Evolutionary conservation across 1,284 basidiomycete species (phyloP), one percentile per base, ranked within the genome.

Genomic region (Leccinum subatratum): DNA sequence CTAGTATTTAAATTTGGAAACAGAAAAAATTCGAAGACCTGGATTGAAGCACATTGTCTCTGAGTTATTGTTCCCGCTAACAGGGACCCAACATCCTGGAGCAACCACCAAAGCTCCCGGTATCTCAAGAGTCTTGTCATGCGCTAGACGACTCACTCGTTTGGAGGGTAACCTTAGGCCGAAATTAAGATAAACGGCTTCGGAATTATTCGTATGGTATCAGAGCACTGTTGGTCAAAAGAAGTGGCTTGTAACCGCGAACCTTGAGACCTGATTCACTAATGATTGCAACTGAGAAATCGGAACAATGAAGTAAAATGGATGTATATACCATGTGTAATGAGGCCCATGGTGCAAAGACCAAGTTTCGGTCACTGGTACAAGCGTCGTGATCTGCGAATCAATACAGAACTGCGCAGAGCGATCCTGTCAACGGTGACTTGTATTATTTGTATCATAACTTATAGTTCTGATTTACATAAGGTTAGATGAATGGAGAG

Each of bases 341-440:
- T 48, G n/a, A n/a, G 45, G n/a, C 4, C n/a, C n/a, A 51, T 6
- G 12, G 12, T 22, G 48, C 11, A 11, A 22, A 51, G 12, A 22
- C 20, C 6, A 22, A 22, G 48, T 51, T 22, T 48, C 11, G 9
- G n/a, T n/a, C n/a, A n/a, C n/a, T n/a, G n/a, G n/a, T n/a, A n/a
- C n/a, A n/a, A n/a, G n/a, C n/a, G n/a, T n/a, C n/a, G n/a, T n/a
- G n/a, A n/a, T n/a, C n/a, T n/a, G n/a, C n/a, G n/a, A n/a, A 80
- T 66, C 67, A 72, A 12, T 67, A 68, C 7, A 73, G 70, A 39
- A 72, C 71, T 1, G 68, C 72, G 1, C 30, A 70, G 22, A 48
- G 1, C 18, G 66, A 73, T 61, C 64, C 61, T 6, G 72, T 73
- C 16, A 56, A 72, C n/a, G 54, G 72, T 72, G 39, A 58, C 14